Evolutionary conservation across 345 rosid species (phyloP), one percentile per base, ranked within the genome.

Genomic region (Boechera stricta): DNA sequence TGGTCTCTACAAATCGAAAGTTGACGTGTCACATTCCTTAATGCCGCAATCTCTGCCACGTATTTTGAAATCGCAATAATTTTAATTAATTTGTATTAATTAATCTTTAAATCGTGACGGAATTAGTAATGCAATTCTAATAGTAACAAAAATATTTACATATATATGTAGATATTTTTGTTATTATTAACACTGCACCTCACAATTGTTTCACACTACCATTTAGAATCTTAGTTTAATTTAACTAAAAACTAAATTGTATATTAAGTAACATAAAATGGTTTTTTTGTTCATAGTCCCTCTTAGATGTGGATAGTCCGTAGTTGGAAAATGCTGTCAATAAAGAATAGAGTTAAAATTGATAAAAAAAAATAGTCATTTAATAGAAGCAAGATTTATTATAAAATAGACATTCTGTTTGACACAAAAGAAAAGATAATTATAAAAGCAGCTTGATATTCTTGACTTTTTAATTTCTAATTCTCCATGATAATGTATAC

Each of bases 31-130:
- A 66, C 77, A 59, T 59, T 72, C 64, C 69, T 66, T 18, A 29
- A 71, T 64, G 77, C 77, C 73, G 67, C 68, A 65, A 59, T 72
- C 67, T 60, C 67, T 78, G 77, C 77, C 77, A 72, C 77, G 69
- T 67, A 65, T 21, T 44, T 55, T 71, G 77, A 61, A 36, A 2
- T 38, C 59, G 7, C 36, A 48, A 15, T 66, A 45, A 15, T 10
- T 56, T 45, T 57, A 39, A 13, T 58, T 48, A 74, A 21, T 21
- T 21, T 21, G 24, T 21, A 21, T 21, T 21, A 21, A 21, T 21
- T 21, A 21, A 21, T 1, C 24, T 21, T 21, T 21, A 21, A 21
- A 21, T 21, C 24, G 24, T 21, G 24, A 21, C 24, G 24, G 24
- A 21, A 21, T 21, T 21, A 21, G 24, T 21, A 21, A 21, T 21